Base-by-base conservation (phyloP, 2,329 filamentous ascomycete genomes). In the Sporothrix pallida region DNA sequence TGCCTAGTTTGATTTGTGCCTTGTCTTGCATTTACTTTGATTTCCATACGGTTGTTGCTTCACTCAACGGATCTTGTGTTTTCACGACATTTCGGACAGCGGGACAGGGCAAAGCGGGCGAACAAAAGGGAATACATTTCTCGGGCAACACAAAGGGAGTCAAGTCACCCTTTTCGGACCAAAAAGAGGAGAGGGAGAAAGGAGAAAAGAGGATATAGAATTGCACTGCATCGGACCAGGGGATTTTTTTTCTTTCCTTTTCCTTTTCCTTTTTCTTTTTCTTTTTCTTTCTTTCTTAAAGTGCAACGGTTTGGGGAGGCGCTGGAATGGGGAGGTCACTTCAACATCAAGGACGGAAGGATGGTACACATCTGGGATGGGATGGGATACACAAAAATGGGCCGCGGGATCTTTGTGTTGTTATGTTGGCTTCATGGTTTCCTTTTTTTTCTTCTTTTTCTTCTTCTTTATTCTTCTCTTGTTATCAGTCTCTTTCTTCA, bases 61-160 rank as follows among this genome's bases (percentile, higher is more conserved):
- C 3, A 56, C 15, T 9, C n/a, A 7, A 8, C 20, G 17, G 17
- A 8, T 56, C n/a, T 56, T 62, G 26, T 20, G 58, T n/a, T 62
- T 37, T 37, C 31, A 37, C 23, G 46, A 52, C 20, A 52, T 8
- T 13, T 23, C n/a, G 42, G 44, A 67, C 20, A 67, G 6, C 15
- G 42, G 62, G 23, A 20, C 42, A n/a, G 20, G 20, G 42, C n/a
- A 65, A 44, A 65, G 62, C 42, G 62, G 62, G 62, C 62, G 62
- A 65, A 65, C 62, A 48, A 65, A 46, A 44, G 42, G 31, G 42
- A 23, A 48, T 23, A 10, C 42, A 26, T 65, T 65, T 48, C 20
- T 26, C 20, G 12, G 62, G 62, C 4, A 65, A 20, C 9, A 65
- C 42, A 65, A 65, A 42, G 26, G 42, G n/a, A 46, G 10, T n/a